These are phyloP conservation scores for Sporothrix curviconia DNA, from an alignment of 2,329 filamentous ascomycete genomes.

Conservation along the genomic window DNA sequence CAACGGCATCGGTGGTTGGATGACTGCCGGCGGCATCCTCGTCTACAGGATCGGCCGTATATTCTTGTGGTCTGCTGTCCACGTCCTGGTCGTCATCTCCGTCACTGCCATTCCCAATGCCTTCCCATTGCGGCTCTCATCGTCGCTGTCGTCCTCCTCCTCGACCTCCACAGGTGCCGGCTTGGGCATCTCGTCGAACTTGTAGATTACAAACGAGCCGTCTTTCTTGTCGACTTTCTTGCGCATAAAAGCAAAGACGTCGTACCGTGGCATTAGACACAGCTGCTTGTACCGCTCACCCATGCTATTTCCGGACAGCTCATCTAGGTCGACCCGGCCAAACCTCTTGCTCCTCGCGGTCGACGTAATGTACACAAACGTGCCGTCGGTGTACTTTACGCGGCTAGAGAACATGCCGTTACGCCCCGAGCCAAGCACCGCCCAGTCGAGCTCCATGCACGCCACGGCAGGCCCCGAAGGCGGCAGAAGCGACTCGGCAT, in stretches of 20 bases:
- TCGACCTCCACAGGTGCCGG: background rate
- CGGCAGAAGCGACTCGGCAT: slow-evolving; percentile 2
- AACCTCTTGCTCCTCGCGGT: slow-evolving; percentile 14
- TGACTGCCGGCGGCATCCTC: no score
- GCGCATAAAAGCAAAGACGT: slow-evolving; percentile 17
- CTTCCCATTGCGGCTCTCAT: background rate
- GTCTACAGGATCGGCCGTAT: background rate
- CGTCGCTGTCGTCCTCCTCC: background rate
- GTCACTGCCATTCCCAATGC: no score
- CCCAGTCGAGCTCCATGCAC: slow-evolving; percentile 12
- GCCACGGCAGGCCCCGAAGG: background rate
- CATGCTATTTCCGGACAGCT: slow-evolving; percentile 9
- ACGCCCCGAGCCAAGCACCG: slow-evolving; percentile 2
- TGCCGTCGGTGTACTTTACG: background rate
- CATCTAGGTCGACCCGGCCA: slow-evolving; percentile 11
- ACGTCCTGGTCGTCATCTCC: background rate
- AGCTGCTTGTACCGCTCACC: background rate
- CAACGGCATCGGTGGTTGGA: no score
- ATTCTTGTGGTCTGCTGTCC: no score
- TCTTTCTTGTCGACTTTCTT: background rate
- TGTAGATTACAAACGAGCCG: background rate
- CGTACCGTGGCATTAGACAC: slow-evolving; percentile 10
- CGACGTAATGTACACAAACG: slow-evolving; percentile 16
- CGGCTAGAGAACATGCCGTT: slow-evolving; percentile 19
- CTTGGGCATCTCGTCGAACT: slow-evolving; percentile 10